Conservation (phyloP, 2,329 filamentous ascomycete genomes). For the Fusarium sarcochroum region DNA sequence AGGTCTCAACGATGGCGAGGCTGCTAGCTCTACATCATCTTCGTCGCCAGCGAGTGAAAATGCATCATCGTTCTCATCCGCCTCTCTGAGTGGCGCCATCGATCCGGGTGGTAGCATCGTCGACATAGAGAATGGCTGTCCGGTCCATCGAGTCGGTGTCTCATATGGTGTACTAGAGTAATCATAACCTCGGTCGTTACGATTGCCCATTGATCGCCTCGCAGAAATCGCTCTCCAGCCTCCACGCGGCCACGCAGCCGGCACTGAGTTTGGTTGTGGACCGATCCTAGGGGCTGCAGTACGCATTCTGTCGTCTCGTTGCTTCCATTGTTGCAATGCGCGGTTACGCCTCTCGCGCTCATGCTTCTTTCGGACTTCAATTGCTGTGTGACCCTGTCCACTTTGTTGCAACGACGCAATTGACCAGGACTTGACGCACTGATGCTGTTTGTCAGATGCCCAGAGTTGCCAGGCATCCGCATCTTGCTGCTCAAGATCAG, state of each 20-base stretch:
- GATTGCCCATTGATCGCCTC: conserved; percentile 43
- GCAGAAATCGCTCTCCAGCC: conserved; percentile 48
- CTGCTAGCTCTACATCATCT: conserved; percentile 40
- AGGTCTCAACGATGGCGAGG: conserved; percentile 42
- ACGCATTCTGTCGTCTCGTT: conserved; percentile 36
- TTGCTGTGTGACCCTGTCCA: conserved; percentile 57
- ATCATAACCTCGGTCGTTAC: conserved; percentile 41
- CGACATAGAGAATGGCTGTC: conserved; percentile 56
- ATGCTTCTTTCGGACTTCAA: conserved; percentile 51
- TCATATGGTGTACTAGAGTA: conserved; percentile 48
- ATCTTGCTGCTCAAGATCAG: conserved; percentile 44
- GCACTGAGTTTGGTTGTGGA: conserved; percentile 29
- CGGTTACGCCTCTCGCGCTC: conserved; percentile 52
- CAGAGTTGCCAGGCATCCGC: conserved; percentile 52
- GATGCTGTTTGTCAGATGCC: conserved; percentile 51
- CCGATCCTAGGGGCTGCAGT: conserved; percentile 12
- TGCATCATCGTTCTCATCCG: conserved; percentile 47
- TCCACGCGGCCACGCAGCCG: conserved; percentile 39
- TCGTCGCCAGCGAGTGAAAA: conserved; percentile 46
- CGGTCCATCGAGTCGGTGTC: conserved; percentile 64
- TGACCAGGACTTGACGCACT: conserved; percentile 55
- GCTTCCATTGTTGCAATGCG: conserved; percentile 52
- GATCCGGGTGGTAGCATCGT: conserved; percentile 48
- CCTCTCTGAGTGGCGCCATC: conserved; percentile 53
- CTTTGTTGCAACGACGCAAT: conserved; percentile 55